Base-by-base conservation (phyloP, 495 filamentous ascomycete species). In the Hypoxylon fuscum region DNA sequence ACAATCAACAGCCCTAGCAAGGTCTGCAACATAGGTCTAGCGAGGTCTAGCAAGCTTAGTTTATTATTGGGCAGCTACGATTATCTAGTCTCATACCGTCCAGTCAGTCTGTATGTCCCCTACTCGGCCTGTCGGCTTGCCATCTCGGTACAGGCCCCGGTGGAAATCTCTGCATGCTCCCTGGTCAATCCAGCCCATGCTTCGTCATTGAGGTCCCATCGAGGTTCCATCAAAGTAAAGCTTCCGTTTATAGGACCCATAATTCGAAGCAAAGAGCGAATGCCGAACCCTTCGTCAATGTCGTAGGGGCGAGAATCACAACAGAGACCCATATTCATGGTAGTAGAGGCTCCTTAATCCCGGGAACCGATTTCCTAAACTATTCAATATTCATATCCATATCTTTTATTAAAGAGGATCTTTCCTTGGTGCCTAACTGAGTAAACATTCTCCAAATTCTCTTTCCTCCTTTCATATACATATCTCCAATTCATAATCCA, bases 131-230 rank as follows among this genome's bases (percentile, higher is more conserved):
- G 4, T 18, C 42, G 49, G 49, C 18, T 29, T 44, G 31, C 6
- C 34, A 59, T 59, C 46, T 59, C 55, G 55, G 55, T 49, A 37
- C 17, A 18, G 3, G 3, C 25, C 37, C 2, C n/a, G 3, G n/a
- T 42, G 55, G 49, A 64, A 59, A 51, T 45, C 48, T 55, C 18
- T 55, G 43, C 34, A 10, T 14, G 43, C n/a, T 45, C 49, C 37
- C 48, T 43, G 47, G 18, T 58, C 35, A 55, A 60, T 47, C 46
- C 53, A 27, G n/a, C 54, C 35, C 53, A 55, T 47, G 46, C 58
- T 52, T 62, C 63, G 63, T 66, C 62, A 60, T 65, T 55, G 50
- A 59, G 31, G 55, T 38, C 49, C 54, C 37, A 48, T 40, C 15
- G 37, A 18, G 15, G n/a, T n/a, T 37, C 17, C 40, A 21, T 22